phyloP scores from a whole-genome alignment of 306 rosid genomes.

The Abrus pulchellus region DNA sequence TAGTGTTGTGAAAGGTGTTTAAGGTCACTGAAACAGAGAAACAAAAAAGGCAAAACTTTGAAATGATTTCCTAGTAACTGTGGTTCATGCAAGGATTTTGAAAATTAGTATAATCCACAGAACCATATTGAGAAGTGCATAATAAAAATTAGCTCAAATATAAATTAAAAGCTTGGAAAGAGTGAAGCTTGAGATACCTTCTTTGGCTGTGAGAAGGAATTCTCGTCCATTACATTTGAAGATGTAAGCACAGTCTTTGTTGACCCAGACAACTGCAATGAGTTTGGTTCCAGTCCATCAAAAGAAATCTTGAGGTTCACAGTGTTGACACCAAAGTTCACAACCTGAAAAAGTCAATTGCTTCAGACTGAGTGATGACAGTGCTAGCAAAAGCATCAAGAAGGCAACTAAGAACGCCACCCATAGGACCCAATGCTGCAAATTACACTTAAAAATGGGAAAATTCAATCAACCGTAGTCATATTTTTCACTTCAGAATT shows the following conservation, averaged over 20 bases:
- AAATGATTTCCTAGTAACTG: constrained; percentile 4
- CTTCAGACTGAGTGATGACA: constrained; percentile 14
- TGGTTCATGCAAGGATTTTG: constrained; percentile 21
- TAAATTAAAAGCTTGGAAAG: neutral
- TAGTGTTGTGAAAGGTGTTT: neutral
- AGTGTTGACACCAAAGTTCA: constrained; percentile 70
- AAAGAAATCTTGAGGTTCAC: constrained; percentile 67
- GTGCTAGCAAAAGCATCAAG: constrained; percentile 14
- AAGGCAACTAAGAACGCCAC: neutral
- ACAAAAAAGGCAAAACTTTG: neutral
- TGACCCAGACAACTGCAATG: constrained; percentile 59
- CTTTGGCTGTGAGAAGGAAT: constrained; percentile 74
- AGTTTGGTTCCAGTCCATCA: constrained; percentile 61
- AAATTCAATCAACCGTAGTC: neutral
- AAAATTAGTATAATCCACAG: neutral
- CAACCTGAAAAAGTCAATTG: constrained; percentile 67
- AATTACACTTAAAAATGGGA: neutral
- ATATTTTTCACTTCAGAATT: neutral
- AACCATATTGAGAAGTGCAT: constrained; percentile 12
- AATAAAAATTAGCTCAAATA: neutral
- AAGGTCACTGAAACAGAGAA: neutral
- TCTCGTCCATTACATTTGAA: constrained; percentile 78
- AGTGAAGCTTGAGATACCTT: constrained; percentile 64
- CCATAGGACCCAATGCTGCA: neutral
- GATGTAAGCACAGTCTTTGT: constrained; percentile 75